Percentiles rank a stretch among this genome's conserved stretches.
phyloP scores from a whole-genome alignment of 83 land plant genomes.

The Picea abies region DNA sequence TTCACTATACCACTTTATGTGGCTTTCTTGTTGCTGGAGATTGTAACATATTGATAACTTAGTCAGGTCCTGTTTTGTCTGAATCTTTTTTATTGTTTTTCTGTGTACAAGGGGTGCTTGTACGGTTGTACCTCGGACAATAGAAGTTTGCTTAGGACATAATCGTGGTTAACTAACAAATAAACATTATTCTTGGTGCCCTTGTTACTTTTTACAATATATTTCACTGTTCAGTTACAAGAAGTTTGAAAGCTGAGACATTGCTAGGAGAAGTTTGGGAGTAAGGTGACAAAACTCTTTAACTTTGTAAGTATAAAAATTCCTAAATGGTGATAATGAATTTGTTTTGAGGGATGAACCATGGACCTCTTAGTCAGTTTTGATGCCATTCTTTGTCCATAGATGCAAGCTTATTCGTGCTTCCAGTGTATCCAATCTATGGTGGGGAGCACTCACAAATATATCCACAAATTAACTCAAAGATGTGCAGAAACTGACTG shows the following conservation, averaged over 20 bases:
- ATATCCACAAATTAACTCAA: too few species aligned
- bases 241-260: too few species aligned
- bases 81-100: background rate
- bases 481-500: too few species aligned
- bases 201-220: background rate
- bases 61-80: background rate
- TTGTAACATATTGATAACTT: background rate
- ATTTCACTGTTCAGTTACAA: too few species aligned
- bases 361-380: too few species aligned
- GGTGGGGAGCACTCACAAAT: background rate
- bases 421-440: background rate
- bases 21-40: background rate
- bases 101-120: background rate
- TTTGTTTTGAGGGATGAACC: too few species aligned
- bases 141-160: background rate
- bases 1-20: background rate
- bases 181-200: background rate
- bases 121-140: background rate
- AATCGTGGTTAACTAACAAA: background rate
- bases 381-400: background rate
- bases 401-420: background rate
- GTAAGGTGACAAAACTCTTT: too few species aligned
- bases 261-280: too few species aligned
- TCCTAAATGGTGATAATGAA: too few species aligned
- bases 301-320: too few species aligned